A percentile compares a stretch with the other conserved stretches of the same genome.
Evolutionary conservation across 441 rosid genomes (phyloP).

Genomic region (Macaranga tanarius): DNA sequence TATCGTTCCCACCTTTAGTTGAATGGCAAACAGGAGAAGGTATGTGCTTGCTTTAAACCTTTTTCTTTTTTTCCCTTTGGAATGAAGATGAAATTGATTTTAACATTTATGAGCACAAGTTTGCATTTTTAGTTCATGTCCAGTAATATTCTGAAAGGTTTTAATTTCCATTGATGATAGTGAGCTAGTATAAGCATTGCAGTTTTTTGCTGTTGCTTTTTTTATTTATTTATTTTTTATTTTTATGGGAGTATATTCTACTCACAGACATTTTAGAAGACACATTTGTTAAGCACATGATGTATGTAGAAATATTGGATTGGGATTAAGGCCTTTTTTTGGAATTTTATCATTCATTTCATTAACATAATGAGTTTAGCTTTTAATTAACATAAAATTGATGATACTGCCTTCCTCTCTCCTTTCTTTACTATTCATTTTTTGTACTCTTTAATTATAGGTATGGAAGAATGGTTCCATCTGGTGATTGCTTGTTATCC

Average conservation of each 20-base stretch:
- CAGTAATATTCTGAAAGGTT: neutral
- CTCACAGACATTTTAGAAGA: neutral
- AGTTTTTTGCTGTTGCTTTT: neutral
- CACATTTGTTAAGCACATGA: neutral
- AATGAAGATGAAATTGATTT: neutral
- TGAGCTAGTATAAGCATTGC: neutral
- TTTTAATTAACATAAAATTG: constrained; percentile 13
- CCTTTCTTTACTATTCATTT: neutral
- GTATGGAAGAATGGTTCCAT: constrained; percentile 87
- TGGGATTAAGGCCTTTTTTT: neutral
- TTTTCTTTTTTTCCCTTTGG: too few relatives aligned
- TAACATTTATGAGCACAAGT: neutral
- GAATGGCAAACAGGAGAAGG: constrained; percentile 67
- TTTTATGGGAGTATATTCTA: constrained; percentile 8
- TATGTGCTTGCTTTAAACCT: constrained; percentile 20
- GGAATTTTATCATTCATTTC: neutral
- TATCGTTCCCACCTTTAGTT: constrained; percentile 70
- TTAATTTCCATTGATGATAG: neutral
- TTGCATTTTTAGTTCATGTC: neutral
- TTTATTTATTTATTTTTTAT: too few relatives aligned
- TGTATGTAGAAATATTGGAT: neutral
- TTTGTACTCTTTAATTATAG: constrained; percentile 35
- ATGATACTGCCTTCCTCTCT: neutral
- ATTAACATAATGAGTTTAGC: constrained; percentile 10
- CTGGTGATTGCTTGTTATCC: constrained; percentile 89